Conservation (phyloP, 768 basidiomycete genomes). For the Dioszegia hungarica region DNA sequence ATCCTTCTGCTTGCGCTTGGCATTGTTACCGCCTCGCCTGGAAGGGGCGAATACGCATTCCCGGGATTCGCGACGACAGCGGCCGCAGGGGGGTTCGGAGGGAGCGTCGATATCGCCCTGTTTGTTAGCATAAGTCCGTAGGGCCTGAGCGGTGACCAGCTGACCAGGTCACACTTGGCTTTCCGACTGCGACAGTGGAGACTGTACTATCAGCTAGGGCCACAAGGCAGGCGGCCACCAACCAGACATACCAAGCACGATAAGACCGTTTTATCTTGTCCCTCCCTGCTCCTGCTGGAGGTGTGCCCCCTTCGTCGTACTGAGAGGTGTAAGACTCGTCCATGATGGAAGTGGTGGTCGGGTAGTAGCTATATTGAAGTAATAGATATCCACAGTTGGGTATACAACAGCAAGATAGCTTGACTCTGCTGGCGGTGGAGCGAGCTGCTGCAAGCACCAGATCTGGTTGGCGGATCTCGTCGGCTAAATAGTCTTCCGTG, state of each 20-base stretch:
- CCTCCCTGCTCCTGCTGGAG: background rate
- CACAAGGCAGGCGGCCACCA: too few species aligned
- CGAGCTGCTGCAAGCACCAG: too few species aligned
- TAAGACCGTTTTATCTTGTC: slow-evolving; percentile 32
- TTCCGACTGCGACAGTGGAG: slow-evolving; percentile 42
- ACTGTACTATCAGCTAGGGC: slow-evolving; percentile 16
- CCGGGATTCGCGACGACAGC: slow-evolving; percentile 41
- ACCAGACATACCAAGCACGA: slow-evolving; percentile 32
- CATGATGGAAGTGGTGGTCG: too few species aligned
- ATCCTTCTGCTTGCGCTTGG: slow-evolving; percentile 11
- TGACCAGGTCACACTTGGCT: slow-evolving; percentile 46
- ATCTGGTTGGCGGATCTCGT: too few species aligned
- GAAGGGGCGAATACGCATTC: slow-evolving; percentile 45
- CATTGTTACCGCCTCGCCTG: slow-evolving; percentile 39
- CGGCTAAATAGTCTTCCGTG: too few species aligned
- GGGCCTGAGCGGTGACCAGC: slow-evolving; percentile 1
- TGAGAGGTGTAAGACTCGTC: background rate
- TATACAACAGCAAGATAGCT: too few species aligned
- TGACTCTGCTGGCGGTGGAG: too few species aligned
- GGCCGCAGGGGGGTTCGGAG: slow-evolving; percentile 37
- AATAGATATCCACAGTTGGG: too few species aligned
- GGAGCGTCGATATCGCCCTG: slow-evolving; percentile 45
- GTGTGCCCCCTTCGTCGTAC: background rate
- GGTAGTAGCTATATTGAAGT: too few species aligned
- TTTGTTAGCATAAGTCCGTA: too few species aligned